These are phyloP conservation scores for Lumnitzera racemosa DNA, from an alignment of 345 rosid genomes.

Conservation along the genomic window DNA sequence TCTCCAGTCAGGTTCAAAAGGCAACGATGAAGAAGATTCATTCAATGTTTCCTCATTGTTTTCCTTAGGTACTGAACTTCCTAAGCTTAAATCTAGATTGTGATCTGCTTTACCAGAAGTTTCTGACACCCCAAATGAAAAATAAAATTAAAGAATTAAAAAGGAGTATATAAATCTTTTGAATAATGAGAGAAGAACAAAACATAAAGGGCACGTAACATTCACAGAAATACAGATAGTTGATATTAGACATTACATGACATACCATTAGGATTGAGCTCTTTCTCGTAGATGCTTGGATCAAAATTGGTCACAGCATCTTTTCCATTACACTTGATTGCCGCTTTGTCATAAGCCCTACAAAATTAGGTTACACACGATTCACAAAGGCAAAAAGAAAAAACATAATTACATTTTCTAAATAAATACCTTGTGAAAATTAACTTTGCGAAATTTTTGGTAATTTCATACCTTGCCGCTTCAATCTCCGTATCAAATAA, in stretches of 20 bases:
- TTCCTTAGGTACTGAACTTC: constrained; percentile 40
- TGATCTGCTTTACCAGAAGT: constrained; percentile 41
- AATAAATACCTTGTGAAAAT: background rate
- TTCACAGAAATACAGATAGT: background rate
- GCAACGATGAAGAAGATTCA: constrained; percentile 14
- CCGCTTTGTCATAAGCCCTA: constrained; percentile 60
- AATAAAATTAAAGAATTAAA: background rate
- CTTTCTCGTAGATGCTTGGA: constrained; percentile 67
- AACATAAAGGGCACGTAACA: background rate
- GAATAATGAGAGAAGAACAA: background rate
- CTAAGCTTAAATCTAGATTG: constrained; percentile 81
- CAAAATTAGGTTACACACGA: background rate
- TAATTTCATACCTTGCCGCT: constrained; percentile 61
- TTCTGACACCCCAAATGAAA: constrained; percentile 14
- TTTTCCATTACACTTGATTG: constrained; percentile 88
- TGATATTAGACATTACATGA: background rate
- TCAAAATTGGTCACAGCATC: constrained; percentile 95
- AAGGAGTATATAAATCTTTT: background rate
- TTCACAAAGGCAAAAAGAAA: background rate
- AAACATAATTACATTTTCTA: background rate
- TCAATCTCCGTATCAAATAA: constrained; percentile 90
- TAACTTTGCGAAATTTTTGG: background rate
- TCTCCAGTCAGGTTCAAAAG: constrained; percentile 34
- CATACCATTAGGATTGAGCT: constrained; percentile 43
- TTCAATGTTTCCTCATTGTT: constrained; percentile 12